Evolutionary conservation across 305 asterid species (phyloP).

Genomic region (Nicotiana rustica): DNA sequence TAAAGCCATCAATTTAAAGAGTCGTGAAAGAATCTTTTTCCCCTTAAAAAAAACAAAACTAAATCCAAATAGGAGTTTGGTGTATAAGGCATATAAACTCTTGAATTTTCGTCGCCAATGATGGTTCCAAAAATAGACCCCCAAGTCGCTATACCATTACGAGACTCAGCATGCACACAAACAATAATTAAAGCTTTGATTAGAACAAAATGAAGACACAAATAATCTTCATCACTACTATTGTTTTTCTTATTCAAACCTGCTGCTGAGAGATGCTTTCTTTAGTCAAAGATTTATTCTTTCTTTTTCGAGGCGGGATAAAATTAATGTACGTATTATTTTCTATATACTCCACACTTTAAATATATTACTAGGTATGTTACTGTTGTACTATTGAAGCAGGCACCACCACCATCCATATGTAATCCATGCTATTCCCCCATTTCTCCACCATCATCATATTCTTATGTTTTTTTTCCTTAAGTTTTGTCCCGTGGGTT

Average conservation of each 20-base stretch:
- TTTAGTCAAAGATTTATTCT: too few relatives aligned
- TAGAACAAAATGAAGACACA: neutral
- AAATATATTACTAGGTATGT: too few relatives aligned
- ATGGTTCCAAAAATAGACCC: slow-evolving; percentile 21
- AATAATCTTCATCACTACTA: neutral
- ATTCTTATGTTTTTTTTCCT: neutral
- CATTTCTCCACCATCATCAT: neutral
- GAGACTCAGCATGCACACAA: slow-evolving; percentile 36
- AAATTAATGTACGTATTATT: too few relatives aligned
- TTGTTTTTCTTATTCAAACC: too few relatives aligned
- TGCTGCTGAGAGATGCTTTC: too few relatives aligned
- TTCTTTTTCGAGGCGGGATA: too few relatives aligned
- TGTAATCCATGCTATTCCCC: neutral
- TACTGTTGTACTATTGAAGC: neutral
- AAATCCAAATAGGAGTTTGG: neutral
- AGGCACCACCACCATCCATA: neutral
- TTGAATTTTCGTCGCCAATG: slow-evolving; percentile 16
- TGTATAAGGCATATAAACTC: neutral
- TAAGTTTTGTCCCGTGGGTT: neutral
- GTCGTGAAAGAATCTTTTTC: slow-evolving; percentile 25
- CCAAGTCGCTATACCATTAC: neutral
- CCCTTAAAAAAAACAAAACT: neutral
- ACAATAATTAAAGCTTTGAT: neutral
- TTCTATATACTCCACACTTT: too few relatives aligned
- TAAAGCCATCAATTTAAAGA: neutral